Percentiles rank a stretch among this genome's conserved stretches.
Evolutionary conservation across 441 rosid genomes (phyloP).

Genomic region (Pelargonium australe): DNA sequence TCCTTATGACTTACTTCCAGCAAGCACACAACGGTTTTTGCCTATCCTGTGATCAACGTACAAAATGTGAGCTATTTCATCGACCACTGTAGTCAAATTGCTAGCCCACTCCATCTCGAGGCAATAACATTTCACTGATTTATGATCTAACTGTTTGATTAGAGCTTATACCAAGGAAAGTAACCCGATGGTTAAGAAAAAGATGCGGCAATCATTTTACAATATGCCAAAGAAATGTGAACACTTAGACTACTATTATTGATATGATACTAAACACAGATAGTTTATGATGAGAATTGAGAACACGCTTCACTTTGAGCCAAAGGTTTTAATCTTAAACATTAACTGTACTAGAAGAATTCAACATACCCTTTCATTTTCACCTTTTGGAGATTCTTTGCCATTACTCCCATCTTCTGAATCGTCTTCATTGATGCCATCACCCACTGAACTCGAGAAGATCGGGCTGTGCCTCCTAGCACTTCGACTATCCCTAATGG

Average conservation of each 20-base stretch:
- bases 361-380: conserved; percentile 35
- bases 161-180: background rate
- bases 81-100: background rate
- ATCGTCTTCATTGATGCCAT: conserved; percentile 36
- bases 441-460: conserved; percentile 42
- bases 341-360: background rate
- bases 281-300: background rate
- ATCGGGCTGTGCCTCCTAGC: conserved; percentile 33
- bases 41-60: background rate
- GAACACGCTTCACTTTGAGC: background rate
- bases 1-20: background rate
- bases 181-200: background rate
- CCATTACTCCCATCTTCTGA: conserved; percentile 37
- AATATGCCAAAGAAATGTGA: background rate
- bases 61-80: conserved; percentile 7
- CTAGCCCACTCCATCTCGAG: conserved; percentile 6
- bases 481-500: conserved; percentile 20
- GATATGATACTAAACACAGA: background rate
- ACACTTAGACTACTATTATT: no score
- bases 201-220: no score
- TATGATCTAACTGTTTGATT: background rate
- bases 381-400: conserved; percentile 31
- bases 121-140: background rate
- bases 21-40: background rate
- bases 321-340: background rate